Percentiles rank a stretch among this genome's conserved stretches.
Evolutionary conservation across 2,329 filamentous ascomycete genomes (phyloP).

Genomic region (Ascochyta lentis): DNA sequence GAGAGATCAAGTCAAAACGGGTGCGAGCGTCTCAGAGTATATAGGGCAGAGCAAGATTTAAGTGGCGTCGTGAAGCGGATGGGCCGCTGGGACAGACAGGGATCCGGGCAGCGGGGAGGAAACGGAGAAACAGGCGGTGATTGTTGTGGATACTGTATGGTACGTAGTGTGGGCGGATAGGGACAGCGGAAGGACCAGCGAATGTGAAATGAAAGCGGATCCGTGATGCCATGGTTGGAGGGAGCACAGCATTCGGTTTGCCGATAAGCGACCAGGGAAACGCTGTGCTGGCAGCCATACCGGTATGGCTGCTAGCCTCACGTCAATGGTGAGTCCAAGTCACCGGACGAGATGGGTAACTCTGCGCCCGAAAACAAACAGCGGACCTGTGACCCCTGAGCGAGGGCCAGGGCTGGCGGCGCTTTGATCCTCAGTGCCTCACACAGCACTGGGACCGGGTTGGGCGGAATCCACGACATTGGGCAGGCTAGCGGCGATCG

Average conservation of each 20-base stretch:
- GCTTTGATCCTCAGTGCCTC: constrained; percentile 29
- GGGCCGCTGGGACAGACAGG: constrained; percentile 43
- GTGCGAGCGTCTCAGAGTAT: constrained; percentile 47
- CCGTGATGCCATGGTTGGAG: constrained; percentile 35
- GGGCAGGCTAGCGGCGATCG: constrained; percentile 39
- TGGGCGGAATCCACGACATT: constrained; percentile 45
- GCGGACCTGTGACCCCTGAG: constrained; percentile 40
- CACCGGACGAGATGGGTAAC: constrained; percentile 32
- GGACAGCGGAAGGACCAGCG: constrained; percentile 45
- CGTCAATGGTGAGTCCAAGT: constrained; percentile 39
- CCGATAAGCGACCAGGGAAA: constrained; percentile 25
- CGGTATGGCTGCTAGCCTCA: constrained; percentile 22
- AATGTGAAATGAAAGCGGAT: constrained; percentile 41
- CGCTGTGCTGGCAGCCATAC: constrained; percentile 40
- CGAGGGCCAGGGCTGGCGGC: constrained; percentile 44
- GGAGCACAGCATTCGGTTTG: constrained; percentile 30
- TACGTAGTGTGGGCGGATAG: constrained; percentile 47
- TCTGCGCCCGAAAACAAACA: constrained; percentile 31
- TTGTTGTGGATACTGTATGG: constrained; percentile 40
- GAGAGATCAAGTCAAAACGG: constrained; percentile 19
- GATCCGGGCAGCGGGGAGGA: constrained; percentile 47
- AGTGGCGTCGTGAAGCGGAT: constrained; percentile 49
- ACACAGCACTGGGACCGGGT: constrained; percentile 38
- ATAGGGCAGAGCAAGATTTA: constrained; percentile 49
- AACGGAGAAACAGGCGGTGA: constrained; percentile 48